These are phyloP conservation scores for Sporisorium graminicola DNA, from an alignment of 1,284 basidiomycete species.

Conservation along the genomic window DNA sequence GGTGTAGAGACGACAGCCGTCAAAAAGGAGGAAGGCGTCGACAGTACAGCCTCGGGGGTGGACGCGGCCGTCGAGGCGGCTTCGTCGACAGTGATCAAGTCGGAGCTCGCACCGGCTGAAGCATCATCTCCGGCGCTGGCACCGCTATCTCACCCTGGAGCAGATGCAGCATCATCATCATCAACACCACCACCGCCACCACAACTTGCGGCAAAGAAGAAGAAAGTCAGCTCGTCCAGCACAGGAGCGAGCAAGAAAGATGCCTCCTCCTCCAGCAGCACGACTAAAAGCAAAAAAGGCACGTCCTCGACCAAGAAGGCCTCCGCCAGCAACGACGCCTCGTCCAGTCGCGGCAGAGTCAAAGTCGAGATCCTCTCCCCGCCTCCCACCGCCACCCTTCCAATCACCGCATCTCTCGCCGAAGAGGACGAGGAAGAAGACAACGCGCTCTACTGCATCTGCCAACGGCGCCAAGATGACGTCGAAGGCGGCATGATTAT, in stretches of 20 bases:
- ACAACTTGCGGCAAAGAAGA: slow-evolving; percentile 22
- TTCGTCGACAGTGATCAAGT: slow-evolving; percentile 3
- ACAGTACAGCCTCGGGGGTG: background rate
- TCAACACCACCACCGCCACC: background rate
- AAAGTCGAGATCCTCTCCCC: slow-evolving; percentile 8
- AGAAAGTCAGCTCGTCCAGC: slow-evolving; percentile 15
- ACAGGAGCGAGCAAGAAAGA: slow-evolving; percentile 15
- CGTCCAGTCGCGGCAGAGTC: slow-evolving; percentile 8
- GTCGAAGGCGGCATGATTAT: slow-evolving; percentile 64
- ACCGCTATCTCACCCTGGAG: background rate
- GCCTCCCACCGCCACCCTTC: background rate
- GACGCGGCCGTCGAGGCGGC: background rate
- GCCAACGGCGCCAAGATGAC: slow-evolving; percentile 47
- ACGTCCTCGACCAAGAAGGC: slow-evolving; percentile 20
- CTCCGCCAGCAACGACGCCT: slow-evolving; percentile 2
- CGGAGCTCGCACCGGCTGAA: background rate
- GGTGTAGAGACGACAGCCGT: background rate
- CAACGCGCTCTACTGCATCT: slow-evolving; percentile 52
- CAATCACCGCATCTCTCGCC: background rate
- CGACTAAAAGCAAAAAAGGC: slow-evolving; percentile 19
- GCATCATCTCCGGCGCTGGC: background rate
- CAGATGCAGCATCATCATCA: too few relatives aligned
- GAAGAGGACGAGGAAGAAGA: slow-evolving; percentile 43
- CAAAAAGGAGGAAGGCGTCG: slow-evolving; percentile 6
- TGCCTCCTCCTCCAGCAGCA: slow-evolving; percentile 2